Conservation (phyloP, 129 eudicot genomes). For the Logfia minima region DNA sequence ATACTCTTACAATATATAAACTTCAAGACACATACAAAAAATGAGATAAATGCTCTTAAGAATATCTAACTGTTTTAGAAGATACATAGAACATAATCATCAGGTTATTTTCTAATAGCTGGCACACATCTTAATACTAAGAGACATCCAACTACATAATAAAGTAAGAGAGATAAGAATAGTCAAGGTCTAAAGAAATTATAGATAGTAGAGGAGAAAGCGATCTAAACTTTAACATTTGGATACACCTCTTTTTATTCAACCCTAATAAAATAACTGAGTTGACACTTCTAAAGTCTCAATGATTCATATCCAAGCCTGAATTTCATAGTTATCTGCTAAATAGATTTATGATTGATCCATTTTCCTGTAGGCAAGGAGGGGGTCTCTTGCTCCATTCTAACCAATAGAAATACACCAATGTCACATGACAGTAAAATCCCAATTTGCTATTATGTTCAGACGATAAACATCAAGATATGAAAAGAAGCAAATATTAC, state of each 20-base stretch:
- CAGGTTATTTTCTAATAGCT: not conserved
- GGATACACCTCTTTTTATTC: slow-evolving; percentile 16
- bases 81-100: too few relatives aligned
- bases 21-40: too few relatives aligned
- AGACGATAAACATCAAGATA: slow-evolving; percentile 7
- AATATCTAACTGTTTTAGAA: too few relatives aligned
- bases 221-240: not conserved
- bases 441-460: slow-evolving; percentile 17
- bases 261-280: not conserved
- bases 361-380: slow-evolving; percentile 27
- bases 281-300: slow-evolving; percentile 1
- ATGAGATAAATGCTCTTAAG: too few relatives aligned
- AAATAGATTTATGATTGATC: slow-evolving; percentile 18
- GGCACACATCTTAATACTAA: not conserved
- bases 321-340: slow-evolving; percentile 18
- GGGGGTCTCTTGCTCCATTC: slow-evolving; percentile 28
- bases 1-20: too few relatives aligned
- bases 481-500: slow-evolving; percentile 11
- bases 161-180: not conserved
- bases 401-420: slow-evolving; percentile 23
- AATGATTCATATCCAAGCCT: slow-evolving; percentile 19
- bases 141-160: slow-evolving; percentile 5
- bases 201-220: slow-evolving; percentile 1
- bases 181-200: not conserved
- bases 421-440: slow-evolving; percentile 21